Conservation (phyloP, 805 yeast species). For the Ascoidea asiatica region DNA sequence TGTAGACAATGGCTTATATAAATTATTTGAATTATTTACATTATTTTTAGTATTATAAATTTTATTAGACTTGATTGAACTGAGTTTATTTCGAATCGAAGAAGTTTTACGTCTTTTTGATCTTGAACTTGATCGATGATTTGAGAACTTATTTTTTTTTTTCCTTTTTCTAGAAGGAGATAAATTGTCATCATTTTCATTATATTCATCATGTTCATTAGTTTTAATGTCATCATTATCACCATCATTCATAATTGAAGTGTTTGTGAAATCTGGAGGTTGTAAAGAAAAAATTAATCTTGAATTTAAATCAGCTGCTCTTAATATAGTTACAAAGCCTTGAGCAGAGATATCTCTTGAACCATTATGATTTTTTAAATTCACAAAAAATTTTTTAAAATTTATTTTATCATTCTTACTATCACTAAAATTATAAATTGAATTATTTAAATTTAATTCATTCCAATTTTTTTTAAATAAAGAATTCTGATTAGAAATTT, state of each 20-base stretch:
- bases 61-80: constrained; percentile 11
- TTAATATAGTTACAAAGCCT: constrained; percentile 66
- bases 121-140: constrained; percentile 12
- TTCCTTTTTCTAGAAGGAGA: not conserved
- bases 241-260: constrained; percentile 10
- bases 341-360: constrained; percentile 73
- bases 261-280: constrained; percentile 69
- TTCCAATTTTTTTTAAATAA: constrained; percentile 32
- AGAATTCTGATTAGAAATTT: constrained; percentile 22
- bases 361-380: constrained; percentile 40
- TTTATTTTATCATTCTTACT: constrained; percentile 11
- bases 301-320: constrained; percentile 60
- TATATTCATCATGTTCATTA: not conserved
- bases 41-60: not conserved
- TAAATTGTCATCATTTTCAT: constrained; percentile 3
- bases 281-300: constrained; percentile 76
- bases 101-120: constrained; percentile 4
- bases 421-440: constrained; percentile 23
- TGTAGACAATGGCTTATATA: constrained; percentile 10
- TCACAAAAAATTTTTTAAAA: constrained; percentile 27
- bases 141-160: constrained; percentile 4
- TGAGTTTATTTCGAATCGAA: constrained; percentile 13
- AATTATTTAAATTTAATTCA: constrained; percentile 20
- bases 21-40: constrained; percentile 1
- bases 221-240: constrained; percentile 10